Evolutionary conservation across 2,329 filamentous ascomycete species (phyloP).

Genomic region (Colletotrichum brevisporum): DNA sequence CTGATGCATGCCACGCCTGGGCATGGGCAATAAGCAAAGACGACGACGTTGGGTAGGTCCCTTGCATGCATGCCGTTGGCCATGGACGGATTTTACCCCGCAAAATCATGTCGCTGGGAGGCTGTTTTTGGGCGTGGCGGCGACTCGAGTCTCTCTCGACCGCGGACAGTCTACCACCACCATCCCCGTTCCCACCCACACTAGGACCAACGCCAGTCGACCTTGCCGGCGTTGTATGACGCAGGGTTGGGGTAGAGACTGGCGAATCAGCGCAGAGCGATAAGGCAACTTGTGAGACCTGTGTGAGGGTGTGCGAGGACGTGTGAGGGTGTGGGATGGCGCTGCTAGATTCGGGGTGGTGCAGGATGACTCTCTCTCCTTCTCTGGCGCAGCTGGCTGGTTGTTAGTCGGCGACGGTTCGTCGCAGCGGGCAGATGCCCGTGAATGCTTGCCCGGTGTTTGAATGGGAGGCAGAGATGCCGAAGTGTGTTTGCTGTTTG

Average conservation of each 20-base stretch:
- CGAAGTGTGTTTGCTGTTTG: background rate
- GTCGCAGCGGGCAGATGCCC: background rate
- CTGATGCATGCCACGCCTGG: conserved; percentile 6
- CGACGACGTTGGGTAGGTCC: conserved; percentile 4
- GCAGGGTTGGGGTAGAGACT: conserved; percentile 20
- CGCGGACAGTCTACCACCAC: conserved; percentile 19
- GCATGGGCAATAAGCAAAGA: conserved; percentile 1
- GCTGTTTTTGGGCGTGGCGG: conserved; percentile 16
- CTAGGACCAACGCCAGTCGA: conserved; percentile 28
- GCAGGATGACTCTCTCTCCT: conserved; percentile 32
- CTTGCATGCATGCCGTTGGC: conserved; percentile 20
- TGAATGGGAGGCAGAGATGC: conserved; percentile 13
- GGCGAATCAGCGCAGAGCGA: conserved; percentile 34
- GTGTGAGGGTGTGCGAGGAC: conserved; percentile 28
- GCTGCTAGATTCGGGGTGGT: conserved; percentile 29
- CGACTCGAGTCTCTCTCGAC: conserved; percentile 26
- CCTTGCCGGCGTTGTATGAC: conserved; percentile 35
- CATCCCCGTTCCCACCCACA: conserved; percentile 32
- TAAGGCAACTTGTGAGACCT: conserved; percentile 34
- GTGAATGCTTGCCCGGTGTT: conserved; percentile 4
- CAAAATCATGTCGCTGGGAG: conserved; percentile 19
- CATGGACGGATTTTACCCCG: conserved; percentile 32
- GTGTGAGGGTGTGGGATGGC: conserved; percentile 30
- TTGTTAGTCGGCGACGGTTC: conserved; percentile 5
- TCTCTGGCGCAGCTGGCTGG: conserved; percentile 6